Conservation (phyloP, 2,329 filamentous ascomycete species). For the Paradendryphiella salina region DNA sequence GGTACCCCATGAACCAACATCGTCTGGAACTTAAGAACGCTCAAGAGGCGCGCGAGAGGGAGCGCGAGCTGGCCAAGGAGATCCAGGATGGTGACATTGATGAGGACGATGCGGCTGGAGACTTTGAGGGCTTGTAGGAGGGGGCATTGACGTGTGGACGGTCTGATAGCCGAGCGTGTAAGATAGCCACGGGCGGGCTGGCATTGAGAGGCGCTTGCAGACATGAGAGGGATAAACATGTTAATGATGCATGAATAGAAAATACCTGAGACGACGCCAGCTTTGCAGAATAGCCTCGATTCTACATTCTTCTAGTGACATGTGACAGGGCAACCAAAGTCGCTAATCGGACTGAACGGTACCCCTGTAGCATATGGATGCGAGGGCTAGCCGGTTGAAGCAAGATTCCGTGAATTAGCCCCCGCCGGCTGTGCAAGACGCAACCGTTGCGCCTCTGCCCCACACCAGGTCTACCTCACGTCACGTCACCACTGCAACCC, state of each 20-base stretch:
- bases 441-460: slow-evolving; percentile 9
- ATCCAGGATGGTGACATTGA: slow-evolving; percentile 97
- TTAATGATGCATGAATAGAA: slow-evolving; percentile 33
- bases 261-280: slow-evolving; percentile 5
- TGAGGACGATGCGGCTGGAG: slow-evolving; percentile 91
- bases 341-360: slow-evolving; percentile 4
- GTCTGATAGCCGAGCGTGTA: slow-evolving; percentile 18
- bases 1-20: slow-evolving; percentile 99
- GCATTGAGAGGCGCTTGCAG: slow-evolving; percentile 29
- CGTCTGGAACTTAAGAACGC: slow-evolving; percentile 96
- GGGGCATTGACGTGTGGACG: slow-evolving; percentile 1
- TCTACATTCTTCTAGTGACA: background rate
- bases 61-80: slow-evolving; percentile 97
- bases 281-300: background rate
- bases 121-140: slow-evolving; percentile 88
- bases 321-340: slow-evolving; percentile 5
- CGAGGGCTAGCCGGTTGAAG: slow-evolving; percentile 27
- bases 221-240: slow-evolving; percentile 12
- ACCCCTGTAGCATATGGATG: slow-evolving; percentile 24
- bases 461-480: slow-evolving; percentile 14
- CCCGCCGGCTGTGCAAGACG: slow-evolving; percentile 23
- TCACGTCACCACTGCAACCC: slow-evolving; percentile 11
- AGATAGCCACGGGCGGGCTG: slow-evolving; percentile 23
- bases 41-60: slow-evolving; percentile 94
- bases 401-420: slow-evolving; percentile 32